Evolutionary conservation across 2,329 filamentous ascomycete genomes (phyloP).

Genomic region (Aureobasidium namibiae): DNA sequence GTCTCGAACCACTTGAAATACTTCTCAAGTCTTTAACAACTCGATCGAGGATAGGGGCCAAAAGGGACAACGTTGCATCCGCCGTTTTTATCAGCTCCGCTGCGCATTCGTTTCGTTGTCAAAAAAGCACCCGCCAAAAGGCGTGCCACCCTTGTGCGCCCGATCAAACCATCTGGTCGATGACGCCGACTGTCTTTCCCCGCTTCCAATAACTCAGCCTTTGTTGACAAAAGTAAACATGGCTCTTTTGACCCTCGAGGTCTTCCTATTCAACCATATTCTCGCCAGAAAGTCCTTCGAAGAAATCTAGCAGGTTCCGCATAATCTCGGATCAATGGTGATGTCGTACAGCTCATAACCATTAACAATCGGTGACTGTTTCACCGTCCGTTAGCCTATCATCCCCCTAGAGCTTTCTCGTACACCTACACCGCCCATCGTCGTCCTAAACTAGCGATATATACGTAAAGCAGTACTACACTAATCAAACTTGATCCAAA

Average conservation of each 20-base stretch:
- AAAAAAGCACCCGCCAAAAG: neutral
- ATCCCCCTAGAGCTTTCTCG: neutral
- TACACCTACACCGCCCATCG: neutral
- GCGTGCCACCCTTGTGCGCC: neutral
- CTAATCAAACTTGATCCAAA: neutral
- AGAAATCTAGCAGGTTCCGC: neutral
- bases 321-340: neutral
- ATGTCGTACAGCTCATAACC: neutral
- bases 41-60: conserved; percentile 2
- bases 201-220: conserved; percentile 3
- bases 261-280: neutral
- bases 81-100: conserved; percentile 8
- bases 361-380: conserved; percentile 3
- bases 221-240: conserved; percentile 12
- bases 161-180: conserved; percentile 3
- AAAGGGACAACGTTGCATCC: conserved; percentile 4
- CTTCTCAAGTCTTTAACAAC: neutral
- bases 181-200: conserved; percentile 9
- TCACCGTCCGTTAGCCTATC: conserved; percentile 2
- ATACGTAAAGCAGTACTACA: neutral
- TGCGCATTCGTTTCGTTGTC: neutral
- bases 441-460: neutral
- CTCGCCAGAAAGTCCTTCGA: neutral
- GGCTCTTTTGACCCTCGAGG: neutral
- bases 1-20: neutral